Evolutionary conservation across 495 filamentous ascomycete species (phyloP).

Genomic region (Aspergillus coremiiformis): DNA sequence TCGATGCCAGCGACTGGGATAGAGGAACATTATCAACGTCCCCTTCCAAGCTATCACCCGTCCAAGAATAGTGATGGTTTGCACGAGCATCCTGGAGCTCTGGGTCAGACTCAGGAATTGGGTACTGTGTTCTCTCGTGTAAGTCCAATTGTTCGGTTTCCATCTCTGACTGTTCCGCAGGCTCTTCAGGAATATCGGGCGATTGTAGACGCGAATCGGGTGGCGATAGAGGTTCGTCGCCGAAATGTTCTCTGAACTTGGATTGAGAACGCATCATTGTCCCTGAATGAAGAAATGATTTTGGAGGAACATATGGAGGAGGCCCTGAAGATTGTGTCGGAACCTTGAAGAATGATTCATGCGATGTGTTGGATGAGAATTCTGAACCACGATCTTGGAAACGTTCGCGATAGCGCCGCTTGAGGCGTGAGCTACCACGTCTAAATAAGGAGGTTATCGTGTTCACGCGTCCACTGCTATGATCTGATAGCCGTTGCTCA

Average conservation of each 20-base stretch:
- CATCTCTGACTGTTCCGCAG: slow-evolving; percentile 17
- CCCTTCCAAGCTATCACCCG: slow-evolving; percentile 29
- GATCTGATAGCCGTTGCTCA: slow-evolving; percentile 42
- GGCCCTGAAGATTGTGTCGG: slow-evolving; percentile 33
- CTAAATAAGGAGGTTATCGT: slow-evolving; percentile 67
- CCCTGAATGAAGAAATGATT: slow-evolving; percentile 41
- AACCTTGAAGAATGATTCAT: slow-evolving; percentile 63
- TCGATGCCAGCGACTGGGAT: slow-evolving; percentile 71
- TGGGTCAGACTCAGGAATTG: slow-evolving; percentile 20
- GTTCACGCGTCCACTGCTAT: slow-evolving; percentile 35
- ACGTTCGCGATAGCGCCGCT: slow-evolving; percentile 50
- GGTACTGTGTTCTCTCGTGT: slow-evolving; percentile 17
- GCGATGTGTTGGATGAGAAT: slow-evolving; percentile 80
- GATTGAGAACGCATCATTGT: slow-evolving; percentile 72
- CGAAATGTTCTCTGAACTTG: slow-evolving; percentile 88
- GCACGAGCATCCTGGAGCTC: slow-evolving; percentile 23
- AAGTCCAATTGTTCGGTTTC: slow-evolving; percentile 20
- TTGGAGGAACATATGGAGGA: slow-evolving; percentile 33
- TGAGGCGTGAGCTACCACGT: slow-evolving; percentile 52
- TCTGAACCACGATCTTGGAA: slow-evolving; percentile 46
- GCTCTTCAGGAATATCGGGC: slow-evolving; percentile 35
- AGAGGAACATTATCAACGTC: slow-evolving; percentile 38
- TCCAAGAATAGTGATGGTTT: slow-evolving; percentile 30
- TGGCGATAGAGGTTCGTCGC: slow-evolving; percentile 73
- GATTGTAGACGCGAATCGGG: slow-evolving; percentile 76